phyloP scores from a whole-genome alignment of 495 filamentous ascomycete genomes.

The Hyaloscypha hepaticicola region DNA sequence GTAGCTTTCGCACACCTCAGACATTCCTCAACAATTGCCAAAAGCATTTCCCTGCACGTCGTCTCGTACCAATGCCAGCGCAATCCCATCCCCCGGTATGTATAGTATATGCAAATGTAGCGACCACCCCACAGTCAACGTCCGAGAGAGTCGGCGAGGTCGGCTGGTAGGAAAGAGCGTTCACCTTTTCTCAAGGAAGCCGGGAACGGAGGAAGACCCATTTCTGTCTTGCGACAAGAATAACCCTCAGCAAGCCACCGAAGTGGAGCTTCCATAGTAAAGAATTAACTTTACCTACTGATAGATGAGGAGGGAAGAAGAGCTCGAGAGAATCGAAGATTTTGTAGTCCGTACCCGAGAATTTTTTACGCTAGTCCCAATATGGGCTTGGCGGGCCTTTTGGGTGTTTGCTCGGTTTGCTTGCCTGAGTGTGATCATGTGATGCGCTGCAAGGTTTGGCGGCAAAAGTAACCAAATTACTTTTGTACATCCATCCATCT shows the following conservation, averaged over 20 bases:
- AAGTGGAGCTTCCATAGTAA: slow-evolving; percentile 13
- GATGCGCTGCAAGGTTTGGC: slow-evolving; percentile 1
- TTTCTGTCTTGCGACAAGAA: slow-evolving; percentile 35
- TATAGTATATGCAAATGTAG: slow-evolving; percentile 38
- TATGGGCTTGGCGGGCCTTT: not conserved
- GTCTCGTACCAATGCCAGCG: not conserved
- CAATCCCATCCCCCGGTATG: not conserved
- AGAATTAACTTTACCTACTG: slow-evolving; percentile 40
- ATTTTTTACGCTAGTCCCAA: slow-evolving; percentile 9
- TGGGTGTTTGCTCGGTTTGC: too few species aligned
- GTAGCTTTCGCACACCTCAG: not conserved
- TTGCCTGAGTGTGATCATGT: not conserved
- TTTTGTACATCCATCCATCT: not conserved
- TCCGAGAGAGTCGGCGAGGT: slow-evolving; percentile 39
- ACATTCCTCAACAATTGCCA: not conserved
- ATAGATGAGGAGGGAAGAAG: slow-evolving; percentile 45
- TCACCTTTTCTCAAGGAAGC: slow-evolving; percentile 45
- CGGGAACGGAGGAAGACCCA: slow-evolving; percentile 58
- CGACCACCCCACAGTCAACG: slow-evolving; percentile 53
- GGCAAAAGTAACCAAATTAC: not conserved
- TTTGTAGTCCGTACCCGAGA: slow-evolving; percentile 16
- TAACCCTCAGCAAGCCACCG: slow-evolving; percentile 55
- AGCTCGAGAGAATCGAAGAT: slow-evolving; percentile 2
- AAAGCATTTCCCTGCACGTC: not conserved
- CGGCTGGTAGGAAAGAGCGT: slow-evolving; percentile 40